Percentiles rank a stretch among this genome's conserved stretches.
Conservation (phyloP, 2,329 filamentous ascomycete species). For the Ramularia endophylla region DNA sequence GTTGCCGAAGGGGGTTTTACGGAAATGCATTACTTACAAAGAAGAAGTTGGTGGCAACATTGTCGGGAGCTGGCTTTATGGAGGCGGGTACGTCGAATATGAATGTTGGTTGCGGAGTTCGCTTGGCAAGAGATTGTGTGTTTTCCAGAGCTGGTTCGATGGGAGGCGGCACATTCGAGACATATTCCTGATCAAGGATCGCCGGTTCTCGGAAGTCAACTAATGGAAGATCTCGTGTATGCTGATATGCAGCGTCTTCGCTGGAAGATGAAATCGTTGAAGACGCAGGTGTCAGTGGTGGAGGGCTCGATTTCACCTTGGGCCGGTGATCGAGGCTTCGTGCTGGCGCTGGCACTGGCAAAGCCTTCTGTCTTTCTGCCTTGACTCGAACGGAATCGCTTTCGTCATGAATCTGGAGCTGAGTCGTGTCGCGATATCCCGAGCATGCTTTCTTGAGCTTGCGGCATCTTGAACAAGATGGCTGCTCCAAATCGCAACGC, state of each 20-base stretch:
- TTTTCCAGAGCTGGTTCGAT: too few relatives aligned
- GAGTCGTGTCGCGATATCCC: conserved; percentile 28
- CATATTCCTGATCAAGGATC: too few relatives aligned
- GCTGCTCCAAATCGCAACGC: conserved; percentile 28
- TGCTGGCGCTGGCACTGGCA: conserved; percentile 13
- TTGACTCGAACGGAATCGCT: conserved; percentile 25
- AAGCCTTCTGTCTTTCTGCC: conserved; percentile 20
- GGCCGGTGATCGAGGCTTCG: not conserved
- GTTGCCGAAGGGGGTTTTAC: too few relatives aligned
- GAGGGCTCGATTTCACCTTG: too few relatives aligned
- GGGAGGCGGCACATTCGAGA: too few relatives aligned
- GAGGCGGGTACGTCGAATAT: too few relatives aligned
- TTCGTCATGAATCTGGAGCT: conserved; percentile 31
- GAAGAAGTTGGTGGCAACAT: conserved; percentile 27
- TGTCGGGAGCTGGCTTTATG: conserved; percentile 17
- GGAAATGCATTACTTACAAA: conserved; percentile 10
- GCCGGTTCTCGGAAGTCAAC: too few relatives aligned
- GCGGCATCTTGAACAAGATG: conserved; percentile 27
- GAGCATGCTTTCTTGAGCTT: conserved; percentile 28
- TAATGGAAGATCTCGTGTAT: too few relatives aligned
- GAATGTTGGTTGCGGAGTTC: too few relatives aligned
- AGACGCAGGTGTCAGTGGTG: not conserved
- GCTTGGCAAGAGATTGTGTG: too few relatives aligned
- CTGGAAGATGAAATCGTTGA: conserved; percentile 16
- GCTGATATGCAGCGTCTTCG: too few relatives aligned